Evolutionary conservation across 2,329 filamentous ascomycete genomes (phyloP).

Genomic region (Cercospora zeae-maydis): DNA sequence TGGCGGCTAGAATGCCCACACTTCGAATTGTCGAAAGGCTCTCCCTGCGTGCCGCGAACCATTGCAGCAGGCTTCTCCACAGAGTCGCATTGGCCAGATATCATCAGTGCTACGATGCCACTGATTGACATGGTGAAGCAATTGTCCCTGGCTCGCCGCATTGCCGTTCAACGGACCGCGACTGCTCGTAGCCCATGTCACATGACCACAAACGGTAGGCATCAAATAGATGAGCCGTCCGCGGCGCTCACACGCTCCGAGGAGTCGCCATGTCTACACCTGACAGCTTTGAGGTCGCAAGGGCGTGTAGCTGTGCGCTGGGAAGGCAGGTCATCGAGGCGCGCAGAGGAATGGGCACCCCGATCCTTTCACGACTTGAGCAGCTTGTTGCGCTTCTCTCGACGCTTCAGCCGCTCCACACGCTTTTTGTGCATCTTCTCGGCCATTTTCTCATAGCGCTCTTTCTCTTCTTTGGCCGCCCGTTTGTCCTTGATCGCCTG

Average conservation of each 20-base stretch:
- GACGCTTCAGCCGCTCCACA: slow-evolving; percentile 86
- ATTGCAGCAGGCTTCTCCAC: no score
- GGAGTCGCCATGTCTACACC: no score
- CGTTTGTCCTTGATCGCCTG: slow-evolving; percentile 80
- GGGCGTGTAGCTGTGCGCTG: background rate
- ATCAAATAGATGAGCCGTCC: no score
- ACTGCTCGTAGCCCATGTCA: no score
- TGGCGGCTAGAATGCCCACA: no score
- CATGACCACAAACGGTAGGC: no score
- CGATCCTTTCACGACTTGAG: slow-evolving; percentile 44
- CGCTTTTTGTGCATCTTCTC: slow-evolving; percentile 98
- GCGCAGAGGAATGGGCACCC: background rate
- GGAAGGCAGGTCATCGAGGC: background rate
- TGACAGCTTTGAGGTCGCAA: background rate
- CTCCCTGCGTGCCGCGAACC: background rate
- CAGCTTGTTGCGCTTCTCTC: slow-evolving; percentile 93
- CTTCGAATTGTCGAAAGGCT: background rate
- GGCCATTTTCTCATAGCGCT: slow-evolving; percentile 87
- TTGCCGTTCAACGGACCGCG: no score
- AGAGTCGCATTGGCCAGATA: no score
- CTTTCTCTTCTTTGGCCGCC: slow-evolving; percentile 86
- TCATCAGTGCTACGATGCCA: no score
- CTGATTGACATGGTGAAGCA: no score
- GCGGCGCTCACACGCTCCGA: no score
- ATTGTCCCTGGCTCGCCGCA: no score